These are phyloP conservation scores for Hymenoscyphus infarciens DNA, from an alignment of 2,329 filamentous ascomycete genomes.

Conservation along the genomic window DNA sequence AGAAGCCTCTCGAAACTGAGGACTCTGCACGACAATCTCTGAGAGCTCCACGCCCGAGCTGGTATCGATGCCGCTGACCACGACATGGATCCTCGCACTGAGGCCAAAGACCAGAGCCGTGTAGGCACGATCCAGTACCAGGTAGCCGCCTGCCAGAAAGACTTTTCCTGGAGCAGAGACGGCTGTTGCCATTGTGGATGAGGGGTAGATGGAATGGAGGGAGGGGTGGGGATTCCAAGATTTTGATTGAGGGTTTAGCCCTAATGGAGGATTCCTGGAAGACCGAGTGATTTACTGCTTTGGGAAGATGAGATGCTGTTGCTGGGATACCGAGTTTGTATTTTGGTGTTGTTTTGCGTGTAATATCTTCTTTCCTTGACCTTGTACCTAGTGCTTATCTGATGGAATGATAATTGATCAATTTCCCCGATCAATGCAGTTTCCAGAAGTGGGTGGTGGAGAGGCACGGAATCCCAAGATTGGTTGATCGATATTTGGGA, in stretches of 20 bases:
- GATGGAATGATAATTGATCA: not conserved
- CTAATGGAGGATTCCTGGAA: not conserved
- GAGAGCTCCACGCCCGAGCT: constrained; percentile 60
- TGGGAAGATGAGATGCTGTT: not conserved
- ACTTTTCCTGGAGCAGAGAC: constrained; percentile 96
- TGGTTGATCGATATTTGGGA: not conserved
- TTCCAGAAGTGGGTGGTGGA: not conserved
- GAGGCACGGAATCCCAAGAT: not conserved
- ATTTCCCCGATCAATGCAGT: constrained; percentile 5
- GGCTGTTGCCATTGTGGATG: constrained; percentile 27
- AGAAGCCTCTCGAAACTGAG: constrained; percentile 81
- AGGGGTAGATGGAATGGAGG: not conserved
- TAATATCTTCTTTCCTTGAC: not conserved
- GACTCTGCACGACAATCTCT: constrained; percentile 83
- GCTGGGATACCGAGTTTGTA: not conserved
- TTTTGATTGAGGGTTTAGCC: not conserved
- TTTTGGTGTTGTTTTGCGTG: not conserved
- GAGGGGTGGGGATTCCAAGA: not conserved
- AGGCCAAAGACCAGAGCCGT: constrained; percentile 71
- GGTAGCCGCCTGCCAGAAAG: constrained; percentile 87
- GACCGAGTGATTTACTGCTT: not conserved
- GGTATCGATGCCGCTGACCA: constrained; percentile 55
- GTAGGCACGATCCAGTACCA: constrained; percentile 85
- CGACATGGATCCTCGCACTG: constrained; percentile 63
- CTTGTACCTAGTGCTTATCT: constrained; percentile 3